A percentile compares a stretch with the other conserved stretches of the same genome.
Evolutionary conservation across 2,329 filamentous ascomycete genomes (phyloP).

Genomic region (Trichothecium sympodiale): DNA sequence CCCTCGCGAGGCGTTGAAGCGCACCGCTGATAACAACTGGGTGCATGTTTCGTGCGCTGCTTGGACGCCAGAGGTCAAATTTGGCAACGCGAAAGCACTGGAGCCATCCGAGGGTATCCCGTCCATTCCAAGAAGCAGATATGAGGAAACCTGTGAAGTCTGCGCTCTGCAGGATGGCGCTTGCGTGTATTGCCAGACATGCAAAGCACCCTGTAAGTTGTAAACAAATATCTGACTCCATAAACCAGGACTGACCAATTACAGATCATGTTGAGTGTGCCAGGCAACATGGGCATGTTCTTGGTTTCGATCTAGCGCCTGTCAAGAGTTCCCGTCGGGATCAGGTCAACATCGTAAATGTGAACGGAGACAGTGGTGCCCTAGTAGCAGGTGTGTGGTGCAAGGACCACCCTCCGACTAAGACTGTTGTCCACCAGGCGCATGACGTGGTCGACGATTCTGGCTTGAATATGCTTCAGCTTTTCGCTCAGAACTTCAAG

Average conservation of each 20-base stretch:
- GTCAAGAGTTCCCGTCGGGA: constrained; percentile 84
- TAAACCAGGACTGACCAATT: constrained; percentile 3
- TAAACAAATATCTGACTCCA: too few relatives aligned
- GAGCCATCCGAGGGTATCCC: constrained; percentile 86
- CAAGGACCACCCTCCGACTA: constrained; percentile 69
- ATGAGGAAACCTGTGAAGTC: constrained; percentile 69
- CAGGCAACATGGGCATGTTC: constrained; percentile 66
- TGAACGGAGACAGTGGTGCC: constrained; percentile 71
- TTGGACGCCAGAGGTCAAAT: constrained; percentile 87
- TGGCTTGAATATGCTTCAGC: constrained; percentile 68
- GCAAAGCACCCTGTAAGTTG: constrained; percentile 41
- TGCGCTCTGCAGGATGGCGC: constrained; percentile 70
- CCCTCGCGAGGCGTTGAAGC: constrained; percentile 84
- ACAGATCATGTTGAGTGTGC: constrained; percentile 85
- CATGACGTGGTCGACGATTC: constrained; percentile 61
- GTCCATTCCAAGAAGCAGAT: constrained; percentile 61
- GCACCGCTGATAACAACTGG: constrained; percentile 96
- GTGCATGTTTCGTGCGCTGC: constrained; percentile 89
- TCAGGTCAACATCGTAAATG: constrained; percentile 64
- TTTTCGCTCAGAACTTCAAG: constrained; percentile 84
- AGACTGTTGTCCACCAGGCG: constrained; percentile 66
- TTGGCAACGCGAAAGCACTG: constrained; percentile 71
- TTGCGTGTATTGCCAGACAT: constrained; percentile 73
- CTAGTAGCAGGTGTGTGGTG: constrained; percentile 87
- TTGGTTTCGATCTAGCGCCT: constrained; percentile 84